Evolutionary conservation across 306 rosid species (phyloP), one percentile per base, ranked within the genome.

Genomic region (Quercus engelmannii): DNA sequence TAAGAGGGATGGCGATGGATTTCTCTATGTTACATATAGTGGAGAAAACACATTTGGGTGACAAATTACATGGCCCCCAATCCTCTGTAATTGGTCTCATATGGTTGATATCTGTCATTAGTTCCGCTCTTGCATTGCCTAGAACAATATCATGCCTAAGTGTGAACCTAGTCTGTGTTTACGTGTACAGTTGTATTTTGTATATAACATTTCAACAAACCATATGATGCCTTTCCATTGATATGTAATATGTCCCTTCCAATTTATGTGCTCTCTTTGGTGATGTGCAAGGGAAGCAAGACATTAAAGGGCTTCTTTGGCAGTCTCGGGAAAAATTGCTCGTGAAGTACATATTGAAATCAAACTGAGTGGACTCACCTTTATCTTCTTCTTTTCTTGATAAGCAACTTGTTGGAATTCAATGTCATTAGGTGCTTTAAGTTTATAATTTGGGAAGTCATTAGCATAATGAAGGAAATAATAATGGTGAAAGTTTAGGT

Each of bases 1-100:
- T 55, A 56, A 55, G 51, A 73, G 41, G 51, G 76, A 74, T 26
- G 79, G 56, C n/a, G 76, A 74, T 55, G 70, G 69, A 67, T 20
- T 77, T 55, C 75, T 38, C 49, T 52, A 59, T 7, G 74, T 71
- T 13, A 49, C 72, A 33, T 68, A 68, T 49, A 68, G 72, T 35
- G 72, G 72, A 19, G 72, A 68, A 68, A 68, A 68, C 72, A 68
- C 72, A 68, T 68, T 87, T 54, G 90, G 90, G 21, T 82, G 79
- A 78, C 56, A 1, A 54, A 31, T 20, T n/a, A 20, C 31, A 46
- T 2, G 4, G 51, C 52, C 52, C 6, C 15, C 38, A 6, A 19
- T 68, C 14, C 20, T 68, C 54, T 33, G 25, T 35, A 1, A 19
- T 38, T 3, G 71, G 52, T 35, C n/a, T 67, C 72, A 6, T 9